A percentile compares a stretch with the other conserved stretches of the same genome.
Evolutionary conservation across 805 yeast species (phyloP).

Genomic region (Candida dendrica): DNA sequence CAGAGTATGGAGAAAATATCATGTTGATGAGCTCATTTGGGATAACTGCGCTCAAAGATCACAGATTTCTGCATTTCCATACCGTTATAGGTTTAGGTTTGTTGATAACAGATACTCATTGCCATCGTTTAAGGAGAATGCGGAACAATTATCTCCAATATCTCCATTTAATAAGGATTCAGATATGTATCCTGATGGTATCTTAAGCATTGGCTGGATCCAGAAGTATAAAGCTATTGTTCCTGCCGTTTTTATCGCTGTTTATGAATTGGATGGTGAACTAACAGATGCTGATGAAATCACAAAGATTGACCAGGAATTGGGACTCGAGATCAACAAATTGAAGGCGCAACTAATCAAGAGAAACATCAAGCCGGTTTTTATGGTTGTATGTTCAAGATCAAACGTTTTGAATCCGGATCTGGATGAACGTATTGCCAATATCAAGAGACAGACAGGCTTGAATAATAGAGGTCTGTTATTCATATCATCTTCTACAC

Average conservation of each 20-base stretch:
- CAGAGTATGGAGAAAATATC: conserved; percentile 22
- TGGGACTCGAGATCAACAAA: conserved; percentile 30
- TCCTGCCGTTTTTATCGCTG: conserved; percentile 42
- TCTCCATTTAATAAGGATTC: conserved; percentile 41
- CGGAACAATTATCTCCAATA: conserved; percentile 18
- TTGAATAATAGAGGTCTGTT: conserved; percentile 36
- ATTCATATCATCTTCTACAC: conserved; percentile 29
- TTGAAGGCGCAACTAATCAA: conserved; percentile 24
- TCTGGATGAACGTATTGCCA: conserved; percentile 27
- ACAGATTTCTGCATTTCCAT: conserved; percentile 14
- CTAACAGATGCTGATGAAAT: conserved; percentile 17
- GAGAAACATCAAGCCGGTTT: conserved; percentile 27
- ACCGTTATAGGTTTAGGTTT: conserved; percentile 24
- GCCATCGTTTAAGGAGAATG: conserved; percentile 10
- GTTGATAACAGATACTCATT: conserved; percentile 20
- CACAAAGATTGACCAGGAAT: conserved; percentile 21
- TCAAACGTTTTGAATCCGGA: conserved; percentile 23
- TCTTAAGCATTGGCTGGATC: conserved; percentile 44
- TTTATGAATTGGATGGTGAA: conserved; percentile 33
- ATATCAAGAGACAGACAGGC: conserved; percentile 34
- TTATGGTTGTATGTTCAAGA: conserved; percentile 26
- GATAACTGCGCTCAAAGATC: conserved; percentile 17
- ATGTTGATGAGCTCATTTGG: conserved; percentile 22
- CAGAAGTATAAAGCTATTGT: conserved; percentile 38
- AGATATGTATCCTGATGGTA: conserved; percentile 30